Evolutionary conservation across 176 grass and related monocot species (phyloP).

Genomic region (Guadua angustifolia): DNA sequence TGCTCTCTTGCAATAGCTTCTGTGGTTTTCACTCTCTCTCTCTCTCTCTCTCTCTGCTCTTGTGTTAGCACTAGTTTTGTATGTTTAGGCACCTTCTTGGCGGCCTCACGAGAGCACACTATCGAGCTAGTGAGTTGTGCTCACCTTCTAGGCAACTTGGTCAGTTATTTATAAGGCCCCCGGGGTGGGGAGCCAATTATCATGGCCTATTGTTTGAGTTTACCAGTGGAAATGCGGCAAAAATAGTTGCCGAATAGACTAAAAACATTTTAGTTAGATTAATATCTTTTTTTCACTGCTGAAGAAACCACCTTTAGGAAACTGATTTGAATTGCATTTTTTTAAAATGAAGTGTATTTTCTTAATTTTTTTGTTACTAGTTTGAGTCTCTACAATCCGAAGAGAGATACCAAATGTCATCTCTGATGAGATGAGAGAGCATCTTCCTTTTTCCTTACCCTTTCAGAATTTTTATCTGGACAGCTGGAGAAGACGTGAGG

Average conservation of each 20-base stretch:
- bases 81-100: constrained; percentile 17
- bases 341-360: constrained; percentile 12
- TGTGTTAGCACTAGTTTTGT: constrained; percentile 19
- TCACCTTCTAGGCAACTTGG: constrained; percentile 43
- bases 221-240: neutral
- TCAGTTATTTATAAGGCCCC: constrained; percentile 72
- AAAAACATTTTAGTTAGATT: neutral
- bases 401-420: constrained; percentile 30
- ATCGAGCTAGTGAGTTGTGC: constrained; percentile 31
- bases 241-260: constrained; percentile 3
- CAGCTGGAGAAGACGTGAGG: constrained; percentile 36
- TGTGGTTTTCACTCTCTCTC: neutral
- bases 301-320: constrained; percentile 12
- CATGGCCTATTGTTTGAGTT: neutral
- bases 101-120: constrained; percentile 37
- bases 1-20: constrained; percentile 4
- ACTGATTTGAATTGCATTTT: constrained; percentile 9
- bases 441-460: constrained; percentile 37
- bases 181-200: constrained; percentile 21
- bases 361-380: constrained; percentile 30
- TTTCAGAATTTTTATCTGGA: constrained; percentile 47
- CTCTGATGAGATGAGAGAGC: constrained; percentile 33
- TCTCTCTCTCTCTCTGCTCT: neutral
- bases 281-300: neutral
- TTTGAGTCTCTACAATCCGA: neutral